Base-by-base conservation (phyloP, 2,329 filamentous ascomycete species). In the Lecanicillium sp. region DNA sequence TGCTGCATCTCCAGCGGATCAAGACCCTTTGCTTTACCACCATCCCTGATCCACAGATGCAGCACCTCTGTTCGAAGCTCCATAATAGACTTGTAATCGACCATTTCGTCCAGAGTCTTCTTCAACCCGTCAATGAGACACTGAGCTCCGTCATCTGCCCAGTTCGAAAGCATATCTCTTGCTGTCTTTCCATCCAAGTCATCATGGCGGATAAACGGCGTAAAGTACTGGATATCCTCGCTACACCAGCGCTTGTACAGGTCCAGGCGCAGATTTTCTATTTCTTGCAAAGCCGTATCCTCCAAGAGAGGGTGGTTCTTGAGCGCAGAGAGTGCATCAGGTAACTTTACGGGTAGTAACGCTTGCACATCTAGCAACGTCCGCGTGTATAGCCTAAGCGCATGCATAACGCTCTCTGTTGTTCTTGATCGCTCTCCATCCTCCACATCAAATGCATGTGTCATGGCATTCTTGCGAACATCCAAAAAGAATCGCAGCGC, bases 141-240 rank as follows among this genome's bases (percentile, higher is more conserved):
- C 32, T 73, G 63, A 14, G 76, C 73, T 2, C 78, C 78, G 36
- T 71, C 68, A 36, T 68, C 68, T 1, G 78, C 77, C 83, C 84
- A 89, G 19, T 55, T 56, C 16, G 69, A 70, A 12, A 86, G 68
- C 57, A 76, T 76, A 3, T 76, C 71, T 30, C 71, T 69, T 1
- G 76, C 75, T 43, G 78, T 71, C 17, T 66, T 60, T 15, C 72
- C 75, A 17, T 79, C 73, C 4, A 85, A 59, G 47, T 92, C 84
- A 47, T 89, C 85, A 50, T 94, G 80, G 20, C 85, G 79, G 27
- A 94, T 84, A 64, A 87, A 95, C 0, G 89, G 89, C 1, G 80
- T 90, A 54, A 94, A 95, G 47, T 83, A 83, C 33, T 76, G 77
- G 30, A 95, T 84, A 43, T 94, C 86, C 7, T 88, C 79, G 14